phyloP scores from a whole-genome alignment of 148 eudicot species.

The Rhododendron ovatum region DNA sequence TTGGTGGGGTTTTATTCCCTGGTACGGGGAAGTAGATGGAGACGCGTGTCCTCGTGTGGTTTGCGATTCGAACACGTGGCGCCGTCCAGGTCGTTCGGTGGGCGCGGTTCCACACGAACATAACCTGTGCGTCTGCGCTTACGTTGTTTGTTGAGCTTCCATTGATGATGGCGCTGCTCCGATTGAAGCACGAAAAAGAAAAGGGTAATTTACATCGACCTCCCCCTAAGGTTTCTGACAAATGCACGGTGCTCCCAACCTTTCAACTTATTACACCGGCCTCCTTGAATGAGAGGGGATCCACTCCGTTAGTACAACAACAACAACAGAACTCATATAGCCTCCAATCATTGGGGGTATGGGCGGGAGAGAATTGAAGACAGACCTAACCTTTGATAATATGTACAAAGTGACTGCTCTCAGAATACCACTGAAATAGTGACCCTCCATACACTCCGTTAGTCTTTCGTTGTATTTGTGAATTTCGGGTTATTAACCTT shows the following conservation, averaged over 20 bases:
- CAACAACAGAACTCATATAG: no score
- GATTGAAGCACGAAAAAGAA: neutral
- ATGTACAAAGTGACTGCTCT: no score
- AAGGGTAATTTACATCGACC: neutral
- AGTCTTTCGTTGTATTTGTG: no score
- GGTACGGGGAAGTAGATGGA: neutral
- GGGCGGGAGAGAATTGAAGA: no score
- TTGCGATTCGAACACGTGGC: neutral
- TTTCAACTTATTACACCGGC: neutral
- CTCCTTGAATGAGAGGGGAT: neutral
- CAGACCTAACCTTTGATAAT: no score
- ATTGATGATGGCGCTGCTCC: neutral
- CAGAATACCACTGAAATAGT: no score
- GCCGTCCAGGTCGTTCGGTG: neutral
- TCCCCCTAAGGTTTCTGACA: neutral
- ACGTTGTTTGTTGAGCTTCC: neutral
- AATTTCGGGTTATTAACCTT: no score
- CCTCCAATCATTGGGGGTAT: no score
- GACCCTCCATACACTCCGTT: no score
- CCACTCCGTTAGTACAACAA: no score
- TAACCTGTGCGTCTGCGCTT: neutral
- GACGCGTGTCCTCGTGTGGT: neutral
- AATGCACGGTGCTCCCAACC: neutral
- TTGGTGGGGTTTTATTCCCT: neutral
- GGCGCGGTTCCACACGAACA: neutral